These are phyloP conservation scores for Tulasnella sp. DNA, from an alignment of 768 basidiomycete species.

Conservation along the genomic window DNA sequence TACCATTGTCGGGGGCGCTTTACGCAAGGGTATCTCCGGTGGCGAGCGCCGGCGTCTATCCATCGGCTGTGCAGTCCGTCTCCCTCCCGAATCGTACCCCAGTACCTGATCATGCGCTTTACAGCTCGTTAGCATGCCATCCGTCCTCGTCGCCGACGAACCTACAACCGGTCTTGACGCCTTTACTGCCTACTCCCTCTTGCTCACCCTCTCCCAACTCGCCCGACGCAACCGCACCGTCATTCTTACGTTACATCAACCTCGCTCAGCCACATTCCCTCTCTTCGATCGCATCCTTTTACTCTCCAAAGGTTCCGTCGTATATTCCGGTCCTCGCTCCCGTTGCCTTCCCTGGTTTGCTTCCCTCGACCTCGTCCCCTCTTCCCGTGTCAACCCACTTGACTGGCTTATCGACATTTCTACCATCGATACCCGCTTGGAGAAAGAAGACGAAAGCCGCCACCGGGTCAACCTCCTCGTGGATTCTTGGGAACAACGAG, in stretches of 20 bases:
- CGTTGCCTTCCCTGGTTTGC: slow-evolving; percentile 30
- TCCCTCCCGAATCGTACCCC: not conserved
- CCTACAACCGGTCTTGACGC: slow-evolving; percentile 33
- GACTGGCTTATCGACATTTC: slow-evolving; percentile 35
- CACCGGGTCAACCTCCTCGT: slow-evolving; percentile 28
- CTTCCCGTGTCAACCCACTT: slow-evolving; percentile 33
- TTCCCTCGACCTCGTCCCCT: slow-evolving; percentile 21
- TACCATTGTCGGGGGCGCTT: slow-evolving; percentile 34
- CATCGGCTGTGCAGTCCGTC: slow-evolving; percentile 36
- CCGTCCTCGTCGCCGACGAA: slow-evolving; percentile 51
- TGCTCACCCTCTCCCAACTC: slow-evolving; percentile 34
- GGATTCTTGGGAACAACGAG: slow-evolving; percentile 27
- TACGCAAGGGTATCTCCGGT: slow-evolving; percentile 38
- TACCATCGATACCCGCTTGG: slow-evolving; percentile 30
- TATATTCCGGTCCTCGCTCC: slow-evolving; percentile 23
- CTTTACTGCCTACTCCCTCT: slow-evolving; percentile 25
- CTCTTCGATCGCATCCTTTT: slow-evolving; percentile 50
- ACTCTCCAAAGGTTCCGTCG: slow-evolving; percentile 38
- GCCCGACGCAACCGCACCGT: slow-evolving; percentile 38
- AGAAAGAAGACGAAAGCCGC: slow-evolving; percentile 28
- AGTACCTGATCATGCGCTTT: not conserved
- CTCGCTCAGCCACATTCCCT: slow-evolving; percentile 44
- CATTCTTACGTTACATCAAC: slow-evolving; percentile 58
- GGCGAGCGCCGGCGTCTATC: slow-evolving; percentile 54
- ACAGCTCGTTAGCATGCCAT: slow-evolving; percentile 43